phyloP scores from a whole-genome alignment of 106 monocot genomes.

The Phalaenopsis equestris region DNA sequence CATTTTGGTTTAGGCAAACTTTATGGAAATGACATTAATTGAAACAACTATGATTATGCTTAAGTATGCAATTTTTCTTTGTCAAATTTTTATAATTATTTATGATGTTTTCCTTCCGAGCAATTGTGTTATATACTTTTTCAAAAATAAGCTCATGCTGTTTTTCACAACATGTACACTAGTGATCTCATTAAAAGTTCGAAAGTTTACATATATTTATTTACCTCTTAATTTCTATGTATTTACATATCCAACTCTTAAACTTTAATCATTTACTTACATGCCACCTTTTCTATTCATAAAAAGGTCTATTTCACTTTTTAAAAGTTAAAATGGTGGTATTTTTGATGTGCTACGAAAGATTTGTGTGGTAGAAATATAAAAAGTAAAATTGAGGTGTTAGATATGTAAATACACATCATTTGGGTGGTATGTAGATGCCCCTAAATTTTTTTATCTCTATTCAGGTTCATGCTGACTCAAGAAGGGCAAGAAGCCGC shows the following conservation, averaged over 20 bases:
- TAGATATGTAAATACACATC: too few species aligned
- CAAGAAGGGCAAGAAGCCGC: conserved; percentile 76
- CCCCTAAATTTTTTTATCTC: background rate
- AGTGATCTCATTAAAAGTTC: background rate
- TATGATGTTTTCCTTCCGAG: background rate
- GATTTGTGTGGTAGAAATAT: too few species aligned
- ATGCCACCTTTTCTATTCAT: too few species aligned
- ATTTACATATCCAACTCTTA: too few species aligned
- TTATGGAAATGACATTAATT: background rate
- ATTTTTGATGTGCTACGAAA: too few species aligned
- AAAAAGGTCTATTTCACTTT: too few species aligned
- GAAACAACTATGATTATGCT: background rate
- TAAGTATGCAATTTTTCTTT: background rate
- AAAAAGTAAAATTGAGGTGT: too few species aligned
- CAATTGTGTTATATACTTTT: background rate
- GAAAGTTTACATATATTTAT: too few species aligned
- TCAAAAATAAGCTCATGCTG: background rate
- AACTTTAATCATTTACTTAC: too few species aligned
- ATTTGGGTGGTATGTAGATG: background rate
- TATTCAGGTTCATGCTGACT: conserved; percentile 80
- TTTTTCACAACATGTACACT: background rate
- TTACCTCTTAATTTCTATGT: too few species aligned
- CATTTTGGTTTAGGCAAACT: background rate
- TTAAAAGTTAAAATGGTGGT: too few species aligned
- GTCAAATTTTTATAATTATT: background rate